Base-by-base conservation (phyloP, 306 rosid genomes). In the Rosa lucieae region DNA sequence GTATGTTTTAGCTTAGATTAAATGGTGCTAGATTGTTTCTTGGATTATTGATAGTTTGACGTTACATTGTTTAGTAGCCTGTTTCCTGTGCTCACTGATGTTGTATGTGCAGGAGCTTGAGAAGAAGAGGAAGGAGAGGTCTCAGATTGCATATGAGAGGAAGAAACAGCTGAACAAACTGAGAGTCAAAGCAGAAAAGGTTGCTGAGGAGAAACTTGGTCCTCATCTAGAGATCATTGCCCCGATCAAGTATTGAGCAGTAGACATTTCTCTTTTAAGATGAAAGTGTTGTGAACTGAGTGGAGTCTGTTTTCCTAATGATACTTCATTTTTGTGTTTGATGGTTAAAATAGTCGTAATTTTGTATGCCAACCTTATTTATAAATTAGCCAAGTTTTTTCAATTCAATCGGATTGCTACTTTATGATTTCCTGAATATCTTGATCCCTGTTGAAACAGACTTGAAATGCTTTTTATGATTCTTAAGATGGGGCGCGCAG, bases 121-220 rank as follows among this genome's bases (percentile, higher is more conserved):
- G 73, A 85, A 77, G 82, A 92, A 92, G 93, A 87, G 97, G 77
- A 92, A 92, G 89, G 97, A 92, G 68, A 87, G 84, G 29, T 73
- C 94, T 29, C 89, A 83, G 40, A 47, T 77, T 21, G 84, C 84
- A 3, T 92, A 92, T 18, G 97, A 89, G 83, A 87, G 89, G 81
- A 92, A 92, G 95, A 92, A 92, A 87, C 90, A 87, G 78, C 75
- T 92, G 84, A 86, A 74, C 58, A 92, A 92, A 71, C 79, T 92
- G 52, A 87, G 89, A 85, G 80, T 82, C 51, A 90, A 89, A 40
- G 97, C 97, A 10, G 95, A 89, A 78, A 87, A 86, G 77, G 78
- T 62, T 9, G 92, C 95, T 0, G 90, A 92, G 5, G 93, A 87
- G 88, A 92, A 89, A 81, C 90, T 90, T 3, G 97, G 93, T 53